Percentiles rank a stretch among this genome's conserved stretches.
phyloP scores from a whole-genome alignment of 1,139 yeast species.

The Yarrowia galli region DNA sequence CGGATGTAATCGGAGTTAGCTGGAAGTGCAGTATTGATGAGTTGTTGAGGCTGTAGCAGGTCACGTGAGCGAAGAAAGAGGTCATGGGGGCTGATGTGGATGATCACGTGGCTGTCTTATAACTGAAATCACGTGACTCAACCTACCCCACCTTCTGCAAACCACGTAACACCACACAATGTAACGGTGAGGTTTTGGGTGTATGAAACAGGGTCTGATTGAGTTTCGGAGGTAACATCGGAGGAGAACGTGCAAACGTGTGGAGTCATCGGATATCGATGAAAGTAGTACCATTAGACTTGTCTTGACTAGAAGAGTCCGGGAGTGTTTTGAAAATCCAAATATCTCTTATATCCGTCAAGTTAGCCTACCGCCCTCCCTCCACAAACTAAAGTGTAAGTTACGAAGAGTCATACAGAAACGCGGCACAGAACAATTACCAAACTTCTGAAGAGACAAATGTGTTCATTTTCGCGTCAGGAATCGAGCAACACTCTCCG shows the following conservation, averaged over 20 bases:
- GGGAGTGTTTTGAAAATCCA: background rate
- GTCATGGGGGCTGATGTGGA: too few relatives aligned
- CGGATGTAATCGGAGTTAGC: constrained; percentile 6
- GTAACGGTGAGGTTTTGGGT: constrained; percentile 3
- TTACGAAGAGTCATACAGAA: background rate
- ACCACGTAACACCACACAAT: background rate
- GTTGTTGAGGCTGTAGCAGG: too few relatives aligned
- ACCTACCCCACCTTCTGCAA: too few relatives aligned
- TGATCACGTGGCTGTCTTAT: background rate
- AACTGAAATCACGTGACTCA: too few relatives aligned
- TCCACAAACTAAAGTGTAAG: background rate
- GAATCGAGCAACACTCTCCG: background rate
- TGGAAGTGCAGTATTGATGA: too few relatives aligned
- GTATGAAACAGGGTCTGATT: background rate
- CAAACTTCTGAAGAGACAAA: background rate
- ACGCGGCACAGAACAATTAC: background rate
- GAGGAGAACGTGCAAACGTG: too few relatives aligned
- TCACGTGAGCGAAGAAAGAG: too few relatives aligned
- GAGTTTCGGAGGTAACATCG: background rate
- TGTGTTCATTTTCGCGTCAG: background rate
- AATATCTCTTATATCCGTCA: background rate
- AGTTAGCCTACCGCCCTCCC: background rate
- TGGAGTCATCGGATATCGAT: too few relatives aligned
- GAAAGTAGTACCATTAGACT: too few relatives aligned
- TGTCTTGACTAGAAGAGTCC: background rate